phyloP scores from a whole-genome alignment of 148 eudicot species.

The Vaccinium darrowii region DNA sequence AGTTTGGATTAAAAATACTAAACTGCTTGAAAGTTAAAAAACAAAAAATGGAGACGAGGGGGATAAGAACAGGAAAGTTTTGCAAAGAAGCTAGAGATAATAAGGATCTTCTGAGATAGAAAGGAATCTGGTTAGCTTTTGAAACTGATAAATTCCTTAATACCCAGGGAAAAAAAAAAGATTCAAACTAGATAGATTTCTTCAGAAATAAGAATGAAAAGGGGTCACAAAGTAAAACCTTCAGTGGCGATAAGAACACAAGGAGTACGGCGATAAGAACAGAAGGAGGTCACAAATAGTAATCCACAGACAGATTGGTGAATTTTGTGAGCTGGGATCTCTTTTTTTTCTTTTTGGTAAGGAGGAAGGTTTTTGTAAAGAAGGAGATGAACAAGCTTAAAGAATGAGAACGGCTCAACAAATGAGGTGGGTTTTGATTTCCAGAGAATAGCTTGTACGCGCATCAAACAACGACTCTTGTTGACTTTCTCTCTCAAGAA shows the following conservation, averaged over 20 bases:
- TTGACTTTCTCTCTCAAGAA: background rate
- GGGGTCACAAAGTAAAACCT: too few species aligned
- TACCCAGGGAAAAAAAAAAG: background rate
- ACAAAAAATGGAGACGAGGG: too few species aligned
- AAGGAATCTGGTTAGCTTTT: constrained; percentile 1
- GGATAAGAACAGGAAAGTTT: background rate
- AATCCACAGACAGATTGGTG: background rate
- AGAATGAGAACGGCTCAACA: background rate
- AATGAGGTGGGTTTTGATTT: too few species aligned
- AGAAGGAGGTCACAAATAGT: background rate
- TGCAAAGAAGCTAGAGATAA: background rate
- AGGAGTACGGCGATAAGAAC: background rate
- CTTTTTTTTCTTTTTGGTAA: too few species aligned
- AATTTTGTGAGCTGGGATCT: background rate
- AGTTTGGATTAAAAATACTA: too few species aligned
- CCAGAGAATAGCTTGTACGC: background rate
- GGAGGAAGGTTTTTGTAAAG: background rate
- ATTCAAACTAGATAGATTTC: background rate
- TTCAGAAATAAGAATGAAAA: background rate
- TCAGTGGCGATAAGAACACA: too few species aligned
- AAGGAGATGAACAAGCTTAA: background rate
- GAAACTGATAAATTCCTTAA: background rate
- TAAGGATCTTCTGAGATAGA: too few species aligned
- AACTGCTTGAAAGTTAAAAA: too few species aligned
- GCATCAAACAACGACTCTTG: background rate